These are phyloP conservation scores for Carex myosuroides DNA, from an alignment of 176 grass and related monocot species.

Conservation along the genomic window DNA sequence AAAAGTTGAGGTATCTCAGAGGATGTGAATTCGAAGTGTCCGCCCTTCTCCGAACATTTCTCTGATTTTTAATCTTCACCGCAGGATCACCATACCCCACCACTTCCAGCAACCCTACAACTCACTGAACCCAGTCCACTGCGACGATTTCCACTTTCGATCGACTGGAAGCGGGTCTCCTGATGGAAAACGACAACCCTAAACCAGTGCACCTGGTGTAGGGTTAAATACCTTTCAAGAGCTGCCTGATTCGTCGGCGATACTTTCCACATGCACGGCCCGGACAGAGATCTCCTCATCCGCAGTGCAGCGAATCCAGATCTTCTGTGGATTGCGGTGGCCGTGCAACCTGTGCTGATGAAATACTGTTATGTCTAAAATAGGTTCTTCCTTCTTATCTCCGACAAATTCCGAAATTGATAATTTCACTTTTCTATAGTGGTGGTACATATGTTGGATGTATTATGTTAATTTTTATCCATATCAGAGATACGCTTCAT, in stretches of 20 bases:
- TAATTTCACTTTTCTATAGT: not conserved
- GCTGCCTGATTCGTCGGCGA: not conserved
- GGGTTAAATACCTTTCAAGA: not conserved
- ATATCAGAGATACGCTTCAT: not conserved
- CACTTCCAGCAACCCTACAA: not conserved
- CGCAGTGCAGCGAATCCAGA: not conserved
- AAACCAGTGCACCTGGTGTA: not conserved
- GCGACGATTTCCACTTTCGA: no score
- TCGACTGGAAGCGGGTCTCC: not conserved
- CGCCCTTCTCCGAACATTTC: constrained; percentile 4
- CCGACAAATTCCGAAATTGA: no score
- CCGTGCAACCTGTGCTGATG: no score
- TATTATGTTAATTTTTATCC: not conserved
- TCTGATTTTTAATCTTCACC: constrained; percentile 13
- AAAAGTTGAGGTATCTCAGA: no score
- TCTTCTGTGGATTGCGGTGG: not conserved
- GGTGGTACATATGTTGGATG: not conserved
- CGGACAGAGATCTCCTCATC: not conserved
- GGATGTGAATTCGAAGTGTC: not conserved
- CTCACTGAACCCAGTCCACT: not conserved
- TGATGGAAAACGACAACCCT: not conserved
- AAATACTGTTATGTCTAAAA: no score
- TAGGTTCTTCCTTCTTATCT: no score
- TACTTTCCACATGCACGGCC: not conserved
- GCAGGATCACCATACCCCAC: constrained; percentile 7